These are phyloP conservation scores for Persicaria maculosa DNA, from an alignment of 148 eudicot species.

Conservation along the genomic window DNA sequence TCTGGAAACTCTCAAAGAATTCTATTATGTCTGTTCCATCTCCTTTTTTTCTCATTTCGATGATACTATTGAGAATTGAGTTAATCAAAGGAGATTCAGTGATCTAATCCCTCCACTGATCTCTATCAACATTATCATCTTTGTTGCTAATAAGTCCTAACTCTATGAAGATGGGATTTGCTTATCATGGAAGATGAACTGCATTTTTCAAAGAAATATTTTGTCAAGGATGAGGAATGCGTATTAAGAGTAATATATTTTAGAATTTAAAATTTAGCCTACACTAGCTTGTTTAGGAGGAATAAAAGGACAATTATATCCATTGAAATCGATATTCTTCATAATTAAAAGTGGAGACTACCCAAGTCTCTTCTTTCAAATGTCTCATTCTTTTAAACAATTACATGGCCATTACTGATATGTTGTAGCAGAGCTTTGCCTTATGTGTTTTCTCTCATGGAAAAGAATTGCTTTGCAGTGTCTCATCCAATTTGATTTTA, in stretches of 20 bases:
- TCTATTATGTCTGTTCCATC: too few species aligned
- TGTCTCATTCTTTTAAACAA: background rate
- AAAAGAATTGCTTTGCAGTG: background rate
- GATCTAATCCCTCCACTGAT: too few species aligned
- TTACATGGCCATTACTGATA: background rate
- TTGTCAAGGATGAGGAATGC: too few species aligned
- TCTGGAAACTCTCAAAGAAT: too few species aligned
- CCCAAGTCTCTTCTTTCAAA: background rate
- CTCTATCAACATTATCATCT: background rate
- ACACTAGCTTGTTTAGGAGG: background rate
- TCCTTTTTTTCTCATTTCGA: too few species aligned
- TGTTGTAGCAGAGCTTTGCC: background rate
- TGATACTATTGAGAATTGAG: too few species aligned
- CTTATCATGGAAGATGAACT: background rate
- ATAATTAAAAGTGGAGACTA: too few species aligned
- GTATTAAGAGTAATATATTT: too few species aligned
- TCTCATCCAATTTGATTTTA: background rate
- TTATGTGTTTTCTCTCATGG: background rate
- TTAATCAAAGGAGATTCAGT: too few species aligned
- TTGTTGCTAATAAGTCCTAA: background rate
- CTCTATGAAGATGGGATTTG: background rate
- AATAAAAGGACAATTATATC: background rate
- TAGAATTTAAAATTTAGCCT: too few species aligned
- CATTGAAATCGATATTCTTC: background rate
- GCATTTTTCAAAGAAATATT: too few species aligned